phyloP scores from a whole-genome alignment of 306 rosid genomes.

The Quillaja saponaria region DNA sequence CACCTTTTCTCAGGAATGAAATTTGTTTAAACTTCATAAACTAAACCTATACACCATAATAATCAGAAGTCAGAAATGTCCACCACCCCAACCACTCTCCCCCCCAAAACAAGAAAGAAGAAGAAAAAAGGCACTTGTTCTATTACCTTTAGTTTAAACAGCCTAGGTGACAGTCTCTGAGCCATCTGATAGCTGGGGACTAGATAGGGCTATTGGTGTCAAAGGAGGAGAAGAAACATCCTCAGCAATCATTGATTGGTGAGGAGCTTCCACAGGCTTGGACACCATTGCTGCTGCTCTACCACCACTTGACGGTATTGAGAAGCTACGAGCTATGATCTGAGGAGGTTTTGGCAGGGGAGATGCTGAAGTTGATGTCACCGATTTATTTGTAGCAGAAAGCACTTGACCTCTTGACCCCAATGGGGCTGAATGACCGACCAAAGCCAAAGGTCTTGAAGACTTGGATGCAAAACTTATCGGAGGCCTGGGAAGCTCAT shows the following conservation, averaged over 20 bases:
- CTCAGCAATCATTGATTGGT: conserved; percentile 38
- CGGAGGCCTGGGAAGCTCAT: conserved; percentile 97
- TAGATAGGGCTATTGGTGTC: conserved; percentile 59
- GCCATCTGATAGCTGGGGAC: conserved; percentile 42
- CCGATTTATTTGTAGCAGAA: conserved; percentile 45
- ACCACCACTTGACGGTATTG: conserved; percentile 74
- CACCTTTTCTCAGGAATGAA: too few species aligned
- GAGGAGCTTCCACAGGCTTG: conserved; percentile 51
- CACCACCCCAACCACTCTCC: too few species aligned
- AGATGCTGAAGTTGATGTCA: conserved; percentile 58
- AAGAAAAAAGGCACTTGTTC: not conserved
- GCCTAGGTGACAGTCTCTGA: conserved; percentile 40
- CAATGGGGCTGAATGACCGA: conserved; percentile 85
- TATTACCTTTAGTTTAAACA: conserved; percentile 59
- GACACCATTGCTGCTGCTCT: conserved; percentile 49
- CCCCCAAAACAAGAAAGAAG: too few species aligned
- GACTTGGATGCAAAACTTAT: conserved; percentile 50
- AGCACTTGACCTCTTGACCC: conserved; percentile 59
- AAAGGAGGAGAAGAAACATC: conserved; percentile 65
- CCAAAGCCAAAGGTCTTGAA: conserved; percentile 53
- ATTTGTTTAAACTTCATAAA: too few species aligned
- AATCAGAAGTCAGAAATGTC: too few species aligned
- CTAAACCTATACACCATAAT: too few species aligned
- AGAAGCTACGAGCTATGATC: conserved; percentile 71
- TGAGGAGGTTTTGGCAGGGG: conserved; percentile 85